Base-by-base conservation (phyloP, 2,329 filamentous ascomycete species). In the Leptosphaerulina australis region DNA sequence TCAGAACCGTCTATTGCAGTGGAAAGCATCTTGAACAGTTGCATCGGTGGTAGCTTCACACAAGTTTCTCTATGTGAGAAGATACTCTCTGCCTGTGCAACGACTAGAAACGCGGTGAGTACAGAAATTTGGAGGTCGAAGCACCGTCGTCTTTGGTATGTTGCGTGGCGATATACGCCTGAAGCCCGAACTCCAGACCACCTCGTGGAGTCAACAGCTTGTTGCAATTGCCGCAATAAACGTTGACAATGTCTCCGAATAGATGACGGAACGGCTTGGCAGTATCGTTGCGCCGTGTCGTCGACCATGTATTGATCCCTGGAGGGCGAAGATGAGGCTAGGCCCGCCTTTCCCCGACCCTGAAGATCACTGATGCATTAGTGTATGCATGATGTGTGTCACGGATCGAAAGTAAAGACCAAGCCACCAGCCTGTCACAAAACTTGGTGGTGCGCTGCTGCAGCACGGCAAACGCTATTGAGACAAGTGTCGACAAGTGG, bases 351-450 rank as follows among this genome's bases (percentile, higher is more conserved):
- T 12, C n/a, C 11, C n/a, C 6, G 25, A 25, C 31, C 37, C 45
- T 37, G 31, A 21, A 22, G 17, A 41, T 36, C 44, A 31, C 18
- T 14, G 12, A 30, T 30, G 37, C 37, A 6, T 31, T 36, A 41
- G 36, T 37, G 14, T 21, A 37, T 37, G 45, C 38, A 43, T 9
- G 30, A 26, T 26, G 20, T 33, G 45, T 31, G 15, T 39, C 35
- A 46, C 21, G 9, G 15, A 26, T 26, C 26, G 38, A 21, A 31
- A 31, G 21, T 4, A 31, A 15, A 8, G 12, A 21, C 25, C 26
- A 26, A 17, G 12, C 12, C 20, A 31, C 31, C 14, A 12, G 5
- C 8, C 15, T 22, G 5, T 6, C 21, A 17, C n/a, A 7, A 14
- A 9, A 3, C 36, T 21, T 37, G 14, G 7, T 15, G 21, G 15